phyloP scores from a whole-genome alignment of 164 flowering plant genomes.

The Platanus orientalis region DNA sequence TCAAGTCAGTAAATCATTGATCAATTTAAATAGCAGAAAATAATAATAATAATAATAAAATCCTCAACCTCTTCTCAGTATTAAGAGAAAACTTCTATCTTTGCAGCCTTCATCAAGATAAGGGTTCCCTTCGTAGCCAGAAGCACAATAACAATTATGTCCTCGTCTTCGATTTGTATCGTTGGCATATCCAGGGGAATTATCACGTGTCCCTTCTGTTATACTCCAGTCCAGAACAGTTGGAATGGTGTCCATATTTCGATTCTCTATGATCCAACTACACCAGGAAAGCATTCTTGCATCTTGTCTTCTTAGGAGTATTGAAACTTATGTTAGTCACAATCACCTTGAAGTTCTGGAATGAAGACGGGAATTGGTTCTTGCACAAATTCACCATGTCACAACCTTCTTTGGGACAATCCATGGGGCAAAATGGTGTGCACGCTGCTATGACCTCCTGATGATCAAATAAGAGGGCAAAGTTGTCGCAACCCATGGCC shows the following conservation, averaged over 20 bases:
- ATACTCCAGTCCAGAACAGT: constrained; percentile 14
- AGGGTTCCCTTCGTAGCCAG: constrained; percentile 22
- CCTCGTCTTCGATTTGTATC: constrained; percentile 9
- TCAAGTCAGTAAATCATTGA: too few species aligned
- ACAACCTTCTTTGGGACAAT: constrained; percentile 2
- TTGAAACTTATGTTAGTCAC: too few species aligned
- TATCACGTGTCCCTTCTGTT: background rate
- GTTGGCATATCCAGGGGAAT: constrained; percentile 7
- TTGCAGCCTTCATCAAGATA: constrained; percentile 18
- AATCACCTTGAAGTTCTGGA: too few species aligned
- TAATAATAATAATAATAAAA: too few species aligned
- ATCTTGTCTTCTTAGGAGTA: too few species aligned
- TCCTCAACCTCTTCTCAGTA: too few species aligned
- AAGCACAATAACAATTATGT: constrained; percentile 10
- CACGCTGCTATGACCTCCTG: background rate
- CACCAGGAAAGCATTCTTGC: constrained; percentile 14
- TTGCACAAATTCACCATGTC: too few species aligned
- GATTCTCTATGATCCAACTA: too few species aligned
- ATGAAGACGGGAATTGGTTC: too few species aligned
- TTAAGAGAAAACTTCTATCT: too few species aligned
- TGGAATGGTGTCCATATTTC: too few species aligned
- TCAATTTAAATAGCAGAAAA: too few species aligned
- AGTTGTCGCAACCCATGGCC: background rate
- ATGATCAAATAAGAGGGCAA: background rate
- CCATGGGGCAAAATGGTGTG: background rate